Evolutionary conservation across 2,329 filamentous ascomycete genomes (phyloP), one percentile per base, ranked within the genome.

Genomic region (Fusarium palustre): DNA sequence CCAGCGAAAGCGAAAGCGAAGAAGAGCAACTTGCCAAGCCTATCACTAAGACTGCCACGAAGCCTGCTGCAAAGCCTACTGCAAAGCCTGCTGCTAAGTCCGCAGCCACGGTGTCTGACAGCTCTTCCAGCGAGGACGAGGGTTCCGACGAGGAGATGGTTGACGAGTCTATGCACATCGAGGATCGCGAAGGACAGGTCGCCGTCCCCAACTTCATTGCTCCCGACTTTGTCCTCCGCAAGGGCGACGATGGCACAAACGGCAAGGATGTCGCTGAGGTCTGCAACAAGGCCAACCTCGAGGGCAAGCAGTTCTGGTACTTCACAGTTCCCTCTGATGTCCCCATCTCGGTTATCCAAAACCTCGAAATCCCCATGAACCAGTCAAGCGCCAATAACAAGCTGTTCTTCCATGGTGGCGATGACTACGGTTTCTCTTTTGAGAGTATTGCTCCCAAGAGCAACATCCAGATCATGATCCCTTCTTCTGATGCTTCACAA

Each of bases 231-330:
- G 80, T 83, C 61, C 78, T 88, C 52, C 85, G 85, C 58, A 86
- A 86, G 68, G 83, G 79, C 15, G 73, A 79, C 28, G 75, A 77
- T 45, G 75, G 76, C n/a, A 68, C 76, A 61, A 78, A 76, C 24
- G 76, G 81, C 75, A 77, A 84, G 71, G 80, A 86, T 74, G 79
- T 87, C 62, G 77, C 84, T 11, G 81, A 85, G 24, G 79, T 90
- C 55, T 88, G 92, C 72, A 85, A 82, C 72, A 82, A 86, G 59
- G 84, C 85, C 56, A 86, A 87, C 71, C 76, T 90, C 10, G 81
- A 88, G 58, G 90, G 90, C 66, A 93, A 93, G 81, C 89, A 94
- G 76, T 83, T 94, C 62, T 94, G 91, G 92, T 92, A 93, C 77
- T 92, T 94, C 72, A 92, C 90, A 12, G 89, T 90, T 5, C 92